phyloP scores from a whole-genome alignment of 805 yeast genomes.

The Saccharomyces kudriavzevii region DNA sequence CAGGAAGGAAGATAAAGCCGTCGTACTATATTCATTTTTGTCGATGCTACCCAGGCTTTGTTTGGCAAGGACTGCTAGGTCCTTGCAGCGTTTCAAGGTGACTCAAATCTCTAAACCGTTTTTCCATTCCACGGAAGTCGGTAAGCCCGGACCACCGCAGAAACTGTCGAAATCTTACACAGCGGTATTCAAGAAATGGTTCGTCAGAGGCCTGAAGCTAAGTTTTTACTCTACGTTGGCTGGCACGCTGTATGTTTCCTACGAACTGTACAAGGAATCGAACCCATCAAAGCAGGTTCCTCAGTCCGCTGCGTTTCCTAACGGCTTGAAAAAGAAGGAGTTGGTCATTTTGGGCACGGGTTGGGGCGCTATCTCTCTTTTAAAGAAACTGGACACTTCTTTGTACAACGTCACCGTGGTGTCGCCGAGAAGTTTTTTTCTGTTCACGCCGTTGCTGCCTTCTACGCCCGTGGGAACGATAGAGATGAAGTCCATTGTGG shows the following conservation, averaged over 20 bases:
- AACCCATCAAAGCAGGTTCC: conserved; percentile 53
- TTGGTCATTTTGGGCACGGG: conserved; percentile 78
- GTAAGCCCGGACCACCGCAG: neutral
- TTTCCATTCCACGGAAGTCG: neutral
- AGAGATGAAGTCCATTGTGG: conserved; percentile 83
- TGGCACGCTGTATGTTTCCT: conserved; percentile 52
- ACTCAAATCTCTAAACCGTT: neutral
- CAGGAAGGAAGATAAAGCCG: neutral
- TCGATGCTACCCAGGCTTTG: neutral
- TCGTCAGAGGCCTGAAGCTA: conserved; percentile 30
- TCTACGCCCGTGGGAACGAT: conserved; percentile 92
- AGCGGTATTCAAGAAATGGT: neutral
- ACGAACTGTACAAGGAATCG: conserved; percentile 53
- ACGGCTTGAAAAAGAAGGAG: conserved; percentile 37
- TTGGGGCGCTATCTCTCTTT: conserved; percentile 86
- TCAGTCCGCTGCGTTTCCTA: conserved; percentile 45
- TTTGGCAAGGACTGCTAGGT: neutral
- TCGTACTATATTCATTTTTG: neutral
- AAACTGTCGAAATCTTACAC: neutral
- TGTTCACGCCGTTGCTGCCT: conserved; percentile 93
- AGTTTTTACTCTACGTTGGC: conserved; percentile 38
- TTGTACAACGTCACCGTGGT: conserved; percentile 82
- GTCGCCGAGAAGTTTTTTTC: conserved; percentile 90
- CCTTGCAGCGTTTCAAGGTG: neutral
- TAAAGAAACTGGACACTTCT: conserved; percentile 78